These are phyloP conservation scores for Candida krabiensis DNA, from an alignment of 805 yeast species.

Conservation along the genomic window DNA sequence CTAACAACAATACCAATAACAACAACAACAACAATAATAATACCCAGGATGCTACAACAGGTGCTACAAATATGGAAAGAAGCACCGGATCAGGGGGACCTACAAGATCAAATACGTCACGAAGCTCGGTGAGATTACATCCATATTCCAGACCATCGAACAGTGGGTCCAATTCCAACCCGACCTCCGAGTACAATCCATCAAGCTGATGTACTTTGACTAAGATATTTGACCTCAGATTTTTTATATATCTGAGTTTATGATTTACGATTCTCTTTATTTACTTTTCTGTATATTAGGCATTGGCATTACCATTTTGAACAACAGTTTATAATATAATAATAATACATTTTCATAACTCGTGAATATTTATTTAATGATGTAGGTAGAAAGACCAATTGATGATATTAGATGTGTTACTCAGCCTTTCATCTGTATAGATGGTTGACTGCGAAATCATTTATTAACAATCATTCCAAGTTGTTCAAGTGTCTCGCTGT, in stretches of 20 bases:
- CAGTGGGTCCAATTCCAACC: conserved; percentile 5
- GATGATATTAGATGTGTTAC: no score
- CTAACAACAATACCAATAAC: background rate
- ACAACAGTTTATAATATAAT: background rate
- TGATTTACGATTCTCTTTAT: no score
- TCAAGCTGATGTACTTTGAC: conserved; percentile 3
- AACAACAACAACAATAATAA: conserved; percentile 7
- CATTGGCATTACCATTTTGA: background rate
- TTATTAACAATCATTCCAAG: conserved; percentile 26
- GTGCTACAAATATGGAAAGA: conserved; percentile 1
- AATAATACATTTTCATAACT: background rate
- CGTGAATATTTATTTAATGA: background rate
- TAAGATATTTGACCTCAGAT: background rate
- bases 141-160: conserved; percentile 18
- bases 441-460: conserved; percentile 4
- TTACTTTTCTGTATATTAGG: background rate
- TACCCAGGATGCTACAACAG: background rate
- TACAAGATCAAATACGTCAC: conserved; percentile 8
- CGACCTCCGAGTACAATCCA: conserved; percentile 3
- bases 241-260: background rate
- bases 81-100: conserved; percentile 17
- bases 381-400: no score
- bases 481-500: conserved; percentile 31
- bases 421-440: no score
- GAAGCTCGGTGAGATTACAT: conserved; percentile 14